Evolutionary conservation across 345 rosid genomes (phyloP), one percentile per base, ranked within the genome.

Genomic region (Lepidium sativum): DNA sequence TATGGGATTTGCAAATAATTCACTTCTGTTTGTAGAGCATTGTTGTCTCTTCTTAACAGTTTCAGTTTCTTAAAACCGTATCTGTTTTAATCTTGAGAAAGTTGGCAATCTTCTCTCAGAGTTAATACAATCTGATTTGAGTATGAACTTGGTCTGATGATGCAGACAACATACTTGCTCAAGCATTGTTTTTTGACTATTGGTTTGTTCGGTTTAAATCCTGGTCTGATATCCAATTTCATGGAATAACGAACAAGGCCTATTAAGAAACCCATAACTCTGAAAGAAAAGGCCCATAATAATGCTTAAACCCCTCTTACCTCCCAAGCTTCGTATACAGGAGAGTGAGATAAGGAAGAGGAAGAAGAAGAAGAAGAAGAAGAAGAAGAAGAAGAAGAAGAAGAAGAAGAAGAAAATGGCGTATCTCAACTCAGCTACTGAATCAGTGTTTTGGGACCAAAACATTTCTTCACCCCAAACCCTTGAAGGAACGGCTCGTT

Each of bases 371-470:
- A n/a, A n/a, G n/a, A n/a, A n/a, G n/a, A n/a, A n/a, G n/a, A n/a
- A n/a, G n/a, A n/a, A n/a, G n/a, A n/a, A n/a, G n/a, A n/a, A n/a
- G n/a, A n/a, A n/a, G n/a, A n/a, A n/a, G 70, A 20, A n/a, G n/a
- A n/a, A n/a, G n/a, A n/a, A n/a, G n/a, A n/a, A 32, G 12, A 14
- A 29, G 56, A 52, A 59, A 81, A 88, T 89, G 98, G 91, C 87
- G 56, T 80, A 82, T 63, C 70, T 92, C 37, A 74, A 75, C 76
- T 77, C 95, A 67, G 98, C 95, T 35, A 74, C 89, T 79, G 95
- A 86, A 77, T 86, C 96, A 0, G 83, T 68, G 1, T 92, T 83
- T 72, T 85, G 91, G 87, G 96, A 92, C 83, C 85, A 83, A 13
- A 75, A 76, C 70, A 52, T 92, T 11, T 80, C 98, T 18, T 65